Percentiles rank a stretch among this genome's conserved stretches.
phyloP scores from a whole-genome alignment of 2,329 filamentous ascomycete species.

The Aureobasidium sp. region DNA sequence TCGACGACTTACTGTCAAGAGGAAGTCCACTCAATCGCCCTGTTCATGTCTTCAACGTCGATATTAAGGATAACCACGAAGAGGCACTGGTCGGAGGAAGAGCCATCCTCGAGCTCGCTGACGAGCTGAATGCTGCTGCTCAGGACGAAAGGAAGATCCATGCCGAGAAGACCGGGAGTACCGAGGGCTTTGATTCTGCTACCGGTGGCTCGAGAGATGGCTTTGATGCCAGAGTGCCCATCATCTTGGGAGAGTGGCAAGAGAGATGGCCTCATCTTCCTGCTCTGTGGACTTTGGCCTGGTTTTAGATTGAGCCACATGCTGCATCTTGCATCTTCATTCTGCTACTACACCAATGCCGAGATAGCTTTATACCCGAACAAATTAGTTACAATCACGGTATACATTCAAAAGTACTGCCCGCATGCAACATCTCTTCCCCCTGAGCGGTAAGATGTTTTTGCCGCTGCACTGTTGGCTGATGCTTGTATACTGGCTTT shows the following conservation, averaged over 20 bases:
- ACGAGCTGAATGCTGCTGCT: slow-evolving; percentile 73
- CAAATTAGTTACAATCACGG: no score
- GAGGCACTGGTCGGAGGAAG: slow-evolving; percentile 84
- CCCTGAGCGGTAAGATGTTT: no score
- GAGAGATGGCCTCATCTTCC: slow-evolving; percentile 88
- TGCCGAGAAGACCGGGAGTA: slow-evolving; percentile 50
- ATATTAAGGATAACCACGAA: slow-evolving; percentile 97
- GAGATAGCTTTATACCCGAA: not conserved
- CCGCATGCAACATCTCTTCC: no score
- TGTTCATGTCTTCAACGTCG: slow-evolving; percentile 96
- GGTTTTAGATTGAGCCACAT: slow-evolving; percentile 54
- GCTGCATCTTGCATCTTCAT: not conserved
- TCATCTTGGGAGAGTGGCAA: slow-evolving; percentile 88
- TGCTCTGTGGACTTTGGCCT: slow-evolving; percentile 87
- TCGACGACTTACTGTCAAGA: slow-evolving; percentile 83
- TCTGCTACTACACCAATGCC: not conserved
- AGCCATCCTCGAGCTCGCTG: slow-evolving; percentile 84
- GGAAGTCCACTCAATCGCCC: slow-evolving; percentile 82
- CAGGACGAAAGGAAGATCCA: slow-evolving; percentile 58
- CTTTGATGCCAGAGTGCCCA: slow-evolving; percentile 89
- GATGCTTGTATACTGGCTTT: no score
- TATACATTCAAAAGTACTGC: no score
- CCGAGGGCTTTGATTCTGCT: slow-evolving; percentile 51
- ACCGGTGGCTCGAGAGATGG: slow-evolving; percentile 48
- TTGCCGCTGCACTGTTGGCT: no score